A percentile compares a stretch with the other conserved stretches of the same genome.
These are phyloP conservation scores for Porpolomopsis calyptriformis DNA, from an alignment of 768 basidiomycete species.

Conservation along the genomic window DNA sequence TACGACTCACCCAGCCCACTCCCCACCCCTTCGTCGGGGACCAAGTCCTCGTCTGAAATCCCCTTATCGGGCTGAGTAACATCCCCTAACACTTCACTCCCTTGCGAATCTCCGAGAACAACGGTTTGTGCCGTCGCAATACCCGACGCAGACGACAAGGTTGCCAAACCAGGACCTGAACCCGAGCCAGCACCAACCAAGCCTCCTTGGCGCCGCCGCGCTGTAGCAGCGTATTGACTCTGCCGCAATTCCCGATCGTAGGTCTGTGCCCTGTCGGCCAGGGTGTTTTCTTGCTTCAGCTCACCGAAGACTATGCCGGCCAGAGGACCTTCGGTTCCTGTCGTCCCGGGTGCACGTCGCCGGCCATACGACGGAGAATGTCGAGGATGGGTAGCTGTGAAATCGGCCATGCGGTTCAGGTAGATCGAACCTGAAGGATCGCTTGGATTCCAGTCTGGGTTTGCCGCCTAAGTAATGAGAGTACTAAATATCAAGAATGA, in stretches of 20 bases:
- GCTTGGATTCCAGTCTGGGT: slow-evolving; percentile 90
- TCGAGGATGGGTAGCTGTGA: slow-evolving; percentile 39
- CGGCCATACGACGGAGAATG: slow-evolving; percentile 28
- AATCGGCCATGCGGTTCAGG: slow-evolving; percentile 71
- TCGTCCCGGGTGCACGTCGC: slow-evolving; percentile 8
- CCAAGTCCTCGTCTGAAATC: slow-evolving; percentile 38
- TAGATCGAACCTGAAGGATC: slow-evolving; percentile 89
- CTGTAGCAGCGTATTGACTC: slow-evolving; percentile 48
- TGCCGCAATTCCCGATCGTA: slow-evolving; percentile 68
- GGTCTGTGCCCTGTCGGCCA: slow-evolving; percentile 50
- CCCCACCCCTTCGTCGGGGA: slow-evolving; percentile 44
- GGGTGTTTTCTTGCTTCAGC: slow-evolving; percentile 24
- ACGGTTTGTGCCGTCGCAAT: slow-evolving; percentile 56
- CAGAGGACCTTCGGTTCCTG: slow-evolving; percentile 11
- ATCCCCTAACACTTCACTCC: slow-evolving; percentile 28
- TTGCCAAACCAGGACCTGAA: neutral
- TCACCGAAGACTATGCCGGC: slow-evolving; percentile 23
- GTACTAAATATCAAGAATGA: too few species aligned
- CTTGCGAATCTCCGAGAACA: slow-evolving; percentile 67
- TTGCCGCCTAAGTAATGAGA: slow-evolving; percentile 49
- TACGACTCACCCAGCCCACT: slow-evolving; percentile 38
- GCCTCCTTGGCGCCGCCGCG: slow-evolving; percentile 35
- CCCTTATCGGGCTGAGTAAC: slow-evolving; percentile 7
- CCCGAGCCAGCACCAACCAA: slow-evolving; percentile 31
- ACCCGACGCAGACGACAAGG: slow-evolving; percentile 33